Percentiles rank a stretch among this genome's conserved stretches.
These are phyloP conservation scores for Trichoderma orchidacearum DNA, from an alignment of 495 filamentous ascomycete species.

Conservation along the genomic window DNA sequence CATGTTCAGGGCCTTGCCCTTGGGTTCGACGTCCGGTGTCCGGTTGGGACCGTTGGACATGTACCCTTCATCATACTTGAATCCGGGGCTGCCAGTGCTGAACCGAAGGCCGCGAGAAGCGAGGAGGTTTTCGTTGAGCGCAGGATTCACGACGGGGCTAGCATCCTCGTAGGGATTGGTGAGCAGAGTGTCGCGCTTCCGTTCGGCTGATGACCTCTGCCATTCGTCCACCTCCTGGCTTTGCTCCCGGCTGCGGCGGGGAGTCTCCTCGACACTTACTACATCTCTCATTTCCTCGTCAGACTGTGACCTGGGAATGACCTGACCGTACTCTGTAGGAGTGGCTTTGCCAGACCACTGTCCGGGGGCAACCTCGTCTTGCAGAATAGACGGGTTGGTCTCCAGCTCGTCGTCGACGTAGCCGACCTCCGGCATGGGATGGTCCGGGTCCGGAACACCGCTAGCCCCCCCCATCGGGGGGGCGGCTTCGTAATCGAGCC, in stretches of 20 bases:
- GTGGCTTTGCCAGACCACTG: constrained; percentile 25
- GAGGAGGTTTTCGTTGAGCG: constrained; percentile 32
- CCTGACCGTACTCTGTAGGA: constrained; percentile 23
- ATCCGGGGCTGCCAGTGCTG: constrained; percentile 35
- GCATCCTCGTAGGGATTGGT: constrained; percentile 46
- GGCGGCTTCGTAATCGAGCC: constrained; percentile 44
- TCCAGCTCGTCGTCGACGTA: constrained; percentile 41
- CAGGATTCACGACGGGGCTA: constrained; percentile 36
- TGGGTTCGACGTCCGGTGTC: constrained; percentile 42
- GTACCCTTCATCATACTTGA: constrained; percentile 69
- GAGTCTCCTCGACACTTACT: constrained; percentile 25
- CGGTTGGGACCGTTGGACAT: constrained; percentile 61
- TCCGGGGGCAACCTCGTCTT: constrained; percentile 18
- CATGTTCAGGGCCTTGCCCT: constrained; percentile 44
- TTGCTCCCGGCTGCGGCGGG: constrained; percentile 29
- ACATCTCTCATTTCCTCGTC: constrained; percentile 14
- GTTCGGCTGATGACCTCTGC: constrained; percentile 38
- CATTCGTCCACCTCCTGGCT: constrained; percentile 40
- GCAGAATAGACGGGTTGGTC: constrained; percentile 25
- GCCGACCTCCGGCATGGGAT: constrained; percentile 58
- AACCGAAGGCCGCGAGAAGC: constrained; percentile 24
- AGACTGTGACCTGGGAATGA: constrained; percentile 16
- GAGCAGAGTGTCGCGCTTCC: constrained; percentile 40
- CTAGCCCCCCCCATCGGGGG: constrained; percentile 44
- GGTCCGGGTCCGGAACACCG: constrained; percentile 43